A percentile compares a stretch with the other conserved stretches of the same genome.
phyloP scores from a whole-genome alignment of 257 asterid species.

The Striga asiatica region DNA sequence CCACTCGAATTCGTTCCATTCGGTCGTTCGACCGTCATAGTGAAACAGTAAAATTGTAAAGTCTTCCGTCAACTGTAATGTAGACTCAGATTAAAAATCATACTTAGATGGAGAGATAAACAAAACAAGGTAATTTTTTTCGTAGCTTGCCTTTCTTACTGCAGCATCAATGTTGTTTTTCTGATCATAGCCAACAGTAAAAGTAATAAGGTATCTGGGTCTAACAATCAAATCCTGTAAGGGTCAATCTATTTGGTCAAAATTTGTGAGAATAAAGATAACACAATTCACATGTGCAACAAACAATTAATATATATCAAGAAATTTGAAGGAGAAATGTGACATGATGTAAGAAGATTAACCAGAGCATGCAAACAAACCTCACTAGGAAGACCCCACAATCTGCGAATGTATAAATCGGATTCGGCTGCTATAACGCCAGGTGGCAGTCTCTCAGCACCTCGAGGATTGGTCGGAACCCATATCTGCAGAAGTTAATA shows the following conservation, averaged over 20 bases:
- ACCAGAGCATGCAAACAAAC: slow-evolving; percentile 28
- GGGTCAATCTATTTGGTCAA: slow-evolving; percentile 7
- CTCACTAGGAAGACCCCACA: slow-evolving; percentile 81
- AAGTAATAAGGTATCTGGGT: slow-evolving; percentile 83
- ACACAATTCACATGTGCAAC: neutral
- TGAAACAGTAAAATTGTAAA: slow-evolving; percentile 72
- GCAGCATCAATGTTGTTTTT: slow-evolving; percentile 79
- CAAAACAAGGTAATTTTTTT: too few species aligned
- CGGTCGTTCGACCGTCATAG: slow-evolving; percentile 82
- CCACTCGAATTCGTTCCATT: slow-evolving; percentile 97
- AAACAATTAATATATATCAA: neutral
- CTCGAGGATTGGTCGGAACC: slow-evolving; percentile 82
- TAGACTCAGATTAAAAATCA: too few species aligned
- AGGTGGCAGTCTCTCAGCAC: slow-evolving; percentile 80
- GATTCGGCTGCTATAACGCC: slow-evolving; percentile 50
- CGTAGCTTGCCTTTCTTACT: slow-evolving; percentile 62
- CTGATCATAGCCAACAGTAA: slow-evolving; percentile 75
- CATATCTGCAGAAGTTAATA: slow-evolving; percentile 45
- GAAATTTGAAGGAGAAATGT: too few species aligned
- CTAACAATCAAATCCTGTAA: slow-evolving; percentile 63
- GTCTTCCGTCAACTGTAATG: slow-evolving; percentile 84
- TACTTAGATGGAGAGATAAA: too few species aligned
- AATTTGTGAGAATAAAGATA: neutral
- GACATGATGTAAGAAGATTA: too few species aligned
- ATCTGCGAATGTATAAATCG: slow-evolving; percentile 64